Conservation (phyloP, 495 filamentous ascomycete genomes). For the Penicillium goetzii region DNA sequence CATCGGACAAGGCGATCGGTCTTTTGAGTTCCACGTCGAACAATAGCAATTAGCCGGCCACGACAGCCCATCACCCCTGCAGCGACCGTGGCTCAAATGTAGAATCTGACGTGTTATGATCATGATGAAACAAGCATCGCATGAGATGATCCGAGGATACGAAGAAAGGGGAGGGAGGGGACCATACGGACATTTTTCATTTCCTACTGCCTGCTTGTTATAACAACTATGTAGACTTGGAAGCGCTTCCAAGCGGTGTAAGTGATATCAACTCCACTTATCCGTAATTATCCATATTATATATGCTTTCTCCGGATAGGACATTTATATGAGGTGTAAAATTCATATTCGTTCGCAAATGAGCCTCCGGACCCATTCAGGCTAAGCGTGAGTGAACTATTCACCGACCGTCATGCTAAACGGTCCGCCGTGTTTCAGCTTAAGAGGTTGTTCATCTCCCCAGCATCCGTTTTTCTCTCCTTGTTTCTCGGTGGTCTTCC, state of each 20-base stretch:
- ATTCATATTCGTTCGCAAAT: constrained; percentile 15
- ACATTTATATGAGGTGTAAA: background rate
- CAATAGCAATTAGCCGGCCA: constrained; percentile 18
- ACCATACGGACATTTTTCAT: background rate
- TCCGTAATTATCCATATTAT: background rate
- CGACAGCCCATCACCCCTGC: background rate
- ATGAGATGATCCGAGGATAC: background rate
- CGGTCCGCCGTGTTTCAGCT: constrained; percentile 31
- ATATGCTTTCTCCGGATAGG: background rate
- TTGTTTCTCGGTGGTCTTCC: constrained; percentile 20
- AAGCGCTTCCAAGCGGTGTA: constrained; percentile 4
- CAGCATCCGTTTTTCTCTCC: constrained; percentile 5
- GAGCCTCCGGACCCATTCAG: constrained; percentile 20
- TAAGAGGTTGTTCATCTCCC: constrained; percentile 25
- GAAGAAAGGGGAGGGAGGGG: background rate
- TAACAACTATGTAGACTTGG: constrained; percentile 2
- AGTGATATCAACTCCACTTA: constrained; percentile 10
- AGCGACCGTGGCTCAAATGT: constrained; percentile 9
- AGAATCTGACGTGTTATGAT: constrained; percentile 13
- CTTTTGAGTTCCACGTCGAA: constrained; percentile 44
- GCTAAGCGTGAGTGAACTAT: constrained; percentile 13
- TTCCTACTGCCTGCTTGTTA: constrained; percentile 2
- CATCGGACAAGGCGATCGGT: constrained; percentile 60
- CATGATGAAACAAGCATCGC: background rate
- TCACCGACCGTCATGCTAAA: constrained; percentile 14